Conservation (phyloP, 2,329 filamentous ascomycete species). For the Nannizziopsis arthrosporioides region DNA sequence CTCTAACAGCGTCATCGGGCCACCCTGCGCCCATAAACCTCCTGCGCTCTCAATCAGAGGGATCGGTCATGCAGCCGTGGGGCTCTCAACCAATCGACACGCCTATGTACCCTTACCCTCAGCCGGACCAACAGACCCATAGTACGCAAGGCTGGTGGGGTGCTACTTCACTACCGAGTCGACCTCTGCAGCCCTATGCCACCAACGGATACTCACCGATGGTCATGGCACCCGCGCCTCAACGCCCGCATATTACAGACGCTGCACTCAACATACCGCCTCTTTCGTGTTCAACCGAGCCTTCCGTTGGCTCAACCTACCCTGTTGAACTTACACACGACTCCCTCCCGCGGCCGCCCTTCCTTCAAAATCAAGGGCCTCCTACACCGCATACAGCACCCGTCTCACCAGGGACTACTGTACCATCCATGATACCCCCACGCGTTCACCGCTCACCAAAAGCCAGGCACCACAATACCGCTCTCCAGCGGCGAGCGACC, state of each 20-base stretch:
- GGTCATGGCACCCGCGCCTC: slow-evolving; percentile 26
- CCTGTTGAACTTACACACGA: slow-evolving; percentile 5
- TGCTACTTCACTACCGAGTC: slow-evolving; percentile 18
- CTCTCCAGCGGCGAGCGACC: slow-evolving; percentile 27
- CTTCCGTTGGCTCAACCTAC: slow-evolving; percentile 6
- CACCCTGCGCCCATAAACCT: slow-evolving; percentile 30
- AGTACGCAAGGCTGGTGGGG: slow-evolving; percentile 32
- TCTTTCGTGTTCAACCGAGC: slow-evolving; percentile 9
- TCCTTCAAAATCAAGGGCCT: slow-evolving; percentile 1
- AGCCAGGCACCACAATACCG: slow-evolving; percentile 20
- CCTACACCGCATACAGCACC: slow-evolving; percentile 9
- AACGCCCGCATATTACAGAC: slow-evolving; percentile 21
- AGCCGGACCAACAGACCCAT: slow-evolving; percentile 27
- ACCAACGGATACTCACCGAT: slow-evolving; percentile 26
- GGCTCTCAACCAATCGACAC: slow-evolving; percentile 30
- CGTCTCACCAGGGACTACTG: slow-evolving; percentile 5
- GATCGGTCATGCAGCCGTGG: slow-evolving; percentile 32
- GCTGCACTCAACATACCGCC: slow-evolving; percentile 19
- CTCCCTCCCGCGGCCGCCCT: slow-evolving; percentile 4
- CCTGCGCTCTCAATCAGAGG: slow-evolving; percentile 27
- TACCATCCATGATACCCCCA: slow-evolving; percentile 3
- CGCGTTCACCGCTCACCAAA: slow-evolving; percentile 18
- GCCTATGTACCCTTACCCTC: slow-evolving; percentile 28
- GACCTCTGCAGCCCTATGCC: slow-evolving; percentile 26
- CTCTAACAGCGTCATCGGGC: slow-evolving; percentile 22